Percentiles rank a stretch among this genome's conserved stretches.
These are phyloP conservation scores for Euphrasia confusa DNA, from an alignment of 257 asterid species.

Conservation along the genomic window DNA sequence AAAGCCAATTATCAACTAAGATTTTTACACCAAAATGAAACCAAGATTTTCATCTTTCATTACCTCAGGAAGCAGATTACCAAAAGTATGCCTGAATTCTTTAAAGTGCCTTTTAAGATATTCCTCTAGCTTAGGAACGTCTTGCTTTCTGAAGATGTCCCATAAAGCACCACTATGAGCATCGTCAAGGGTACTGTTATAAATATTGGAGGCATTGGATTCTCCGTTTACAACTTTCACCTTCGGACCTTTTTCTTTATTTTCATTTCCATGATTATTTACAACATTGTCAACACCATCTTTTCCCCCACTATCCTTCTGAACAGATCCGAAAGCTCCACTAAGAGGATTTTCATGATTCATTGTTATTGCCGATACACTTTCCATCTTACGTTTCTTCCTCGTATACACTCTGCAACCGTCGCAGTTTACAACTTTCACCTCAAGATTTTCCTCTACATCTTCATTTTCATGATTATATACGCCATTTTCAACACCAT, in stretches of 20 bases:
- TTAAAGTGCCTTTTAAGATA: conserved; percentile 37
- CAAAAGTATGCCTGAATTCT: conserved; percentile 42
- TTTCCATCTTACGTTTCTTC: neutral
- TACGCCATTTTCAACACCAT: neutral
- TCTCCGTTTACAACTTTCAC: neutral
- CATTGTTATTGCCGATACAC: neutral
- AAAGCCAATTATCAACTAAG: neutral
- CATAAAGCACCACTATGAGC: conserved; percentile 59
- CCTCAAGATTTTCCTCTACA: neutral
- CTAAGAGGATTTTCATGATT: too few species aligned
- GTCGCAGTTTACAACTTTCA: neutral
- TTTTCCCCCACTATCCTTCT: neutral
- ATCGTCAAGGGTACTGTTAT: conserved; percentile 13
- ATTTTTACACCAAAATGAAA: neutral
- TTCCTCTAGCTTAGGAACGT: conserved; percentile 55
- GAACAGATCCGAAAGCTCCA: conserved; percentile 10
- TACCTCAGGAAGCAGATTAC: conserved; percentile 53
- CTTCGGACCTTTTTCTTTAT: neutral
- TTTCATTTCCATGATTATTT: neutral
- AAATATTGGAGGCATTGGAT: neutral
- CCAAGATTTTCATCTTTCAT: neutral
- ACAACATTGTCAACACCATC: conserved; percentile 7
- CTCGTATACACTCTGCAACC: neutral
- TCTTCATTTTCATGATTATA: neutral
- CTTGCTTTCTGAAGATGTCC: conserved; percentile 72